Percentiles rank a stretch among this genome's conserved stretches.
phyloP scores from a whole-genome alignment of 805 yeast species.

The Clavispora vitiphila region DNA sequence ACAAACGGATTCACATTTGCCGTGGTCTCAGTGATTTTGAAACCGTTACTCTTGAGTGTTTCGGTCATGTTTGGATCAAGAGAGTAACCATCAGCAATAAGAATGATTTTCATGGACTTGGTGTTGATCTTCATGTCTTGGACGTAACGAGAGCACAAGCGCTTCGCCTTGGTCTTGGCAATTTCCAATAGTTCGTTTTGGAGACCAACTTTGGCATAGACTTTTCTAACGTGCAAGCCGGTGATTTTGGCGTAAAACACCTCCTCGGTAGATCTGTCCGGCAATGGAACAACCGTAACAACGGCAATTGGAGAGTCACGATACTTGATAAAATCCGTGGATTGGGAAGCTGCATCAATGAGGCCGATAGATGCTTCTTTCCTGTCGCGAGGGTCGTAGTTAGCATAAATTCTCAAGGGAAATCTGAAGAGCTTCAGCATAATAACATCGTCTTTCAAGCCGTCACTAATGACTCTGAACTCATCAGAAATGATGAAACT shows the following conservation, averaged over 20 bases:
- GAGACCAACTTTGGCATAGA: slow-evolving; percentile 60
- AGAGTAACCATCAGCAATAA: slow-evolving; percentile 47
- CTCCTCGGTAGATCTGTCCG: slow-evolving; percentile 32
- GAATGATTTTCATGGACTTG: slow-evolving; percentile 28
- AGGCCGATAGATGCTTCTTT: slow-evolving; percentile 19
- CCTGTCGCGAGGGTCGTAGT: slow-evolving; percentile 17
- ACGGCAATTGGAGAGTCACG: slow-evolving; percentile 71
- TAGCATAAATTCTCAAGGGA: slow-evolving; percentile 46
- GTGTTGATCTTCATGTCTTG: slow-evolving; percentile 15
- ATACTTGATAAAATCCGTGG: slow-evolving; percentile 55
- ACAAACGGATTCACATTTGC: slow-evolving; percentile 27
- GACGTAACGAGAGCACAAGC: slow-evolving; percentile 28
- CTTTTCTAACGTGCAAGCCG: slow-evolving; percentile 61
- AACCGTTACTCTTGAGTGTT: slow-evolving; percentile 39
- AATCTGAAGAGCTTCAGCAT: slow-evolving; percentile 42
- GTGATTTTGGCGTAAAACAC: slow-evolving; percentile 49
- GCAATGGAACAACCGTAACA: slow-evolving; percentile 41
- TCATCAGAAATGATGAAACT: slow-evolving; percentile 41
- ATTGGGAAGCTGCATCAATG: slow-evolving; percentile 31
- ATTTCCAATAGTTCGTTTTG: slow-evolving; percentile 59
- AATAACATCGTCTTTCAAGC: slow-evolving; percentile 20
- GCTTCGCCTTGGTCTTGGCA: slow-evolving; percentile 47
- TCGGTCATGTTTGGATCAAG: slow-evolving; percentile 42
- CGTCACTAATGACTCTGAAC: slow-evolving; percentile 35
- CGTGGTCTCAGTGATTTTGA: slow-evolving; percentile 28